Evolutionary conservation across 331 rosid genomes (phyloP).

Genomic region (Cydonia oblonga): DNA sequence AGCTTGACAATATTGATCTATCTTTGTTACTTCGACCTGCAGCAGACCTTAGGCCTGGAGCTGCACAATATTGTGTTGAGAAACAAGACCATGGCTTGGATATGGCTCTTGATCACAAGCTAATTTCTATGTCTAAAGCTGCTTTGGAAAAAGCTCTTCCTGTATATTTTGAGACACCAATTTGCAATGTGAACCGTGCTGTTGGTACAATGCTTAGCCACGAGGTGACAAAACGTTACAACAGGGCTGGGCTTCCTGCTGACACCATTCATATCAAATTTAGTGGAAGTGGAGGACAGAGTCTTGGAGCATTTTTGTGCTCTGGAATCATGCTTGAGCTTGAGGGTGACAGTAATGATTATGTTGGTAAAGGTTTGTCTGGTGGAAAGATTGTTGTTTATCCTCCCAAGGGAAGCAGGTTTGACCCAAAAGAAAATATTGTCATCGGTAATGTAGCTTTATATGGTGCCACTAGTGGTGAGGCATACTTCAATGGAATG

Average conservation of each 20-base stretch:
- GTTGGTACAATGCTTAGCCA: slow-evolving; percentile 99
- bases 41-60: slow-evolving; percentile 77
- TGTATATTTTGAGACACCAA: slow-evolving; percentile 72
- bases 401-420: slow-evolving; percentile 74
- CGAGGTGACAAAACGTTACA: slow-evolving; percentile 80
- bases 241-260: slow-evolving; percentile 70
- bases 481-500: slow-evolving; percentile 97
- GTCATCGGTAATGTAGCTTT: slow-evolving; percentile 92
- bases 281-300: slow-evolving; percentile 90
- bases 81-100: slow-evolving; percentile 93
- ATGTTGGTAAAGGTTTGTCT: slow-evolving; percentile 90
- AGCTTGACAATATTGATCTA: slow-evolving; percentile 79
- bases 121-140: slow-evolving; percentile 55
- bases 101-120: slow-evolving; percentile 77
- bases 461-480: slow-evolving; percentile 86
- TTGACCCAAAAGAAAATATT: slow-evolving; percentile 87
- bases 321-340: slow-evolving; percentile 85
- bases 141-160: slow-evolving; percentile 83
- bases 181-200: slow-evolving; percentile 68
- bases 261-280: slow-evolving; percentile 79
- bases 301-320: slow-evolving; percentile 97
- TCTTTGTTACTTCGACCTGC: slow-evolving; percentile 85
- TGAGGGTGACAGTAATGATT: slow-evolving; percentile 95
- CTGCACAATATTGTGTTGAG: slow-evolving; percentile 80
- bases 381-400: slow-evolving; percentile 89